Percentiles rank a stretch among this genome's conserved stretches.
Evolutionary conservation across 768 basidiomycete species (phyloP).

Genomic region (Neoboletus subvelutipes): DNA sequence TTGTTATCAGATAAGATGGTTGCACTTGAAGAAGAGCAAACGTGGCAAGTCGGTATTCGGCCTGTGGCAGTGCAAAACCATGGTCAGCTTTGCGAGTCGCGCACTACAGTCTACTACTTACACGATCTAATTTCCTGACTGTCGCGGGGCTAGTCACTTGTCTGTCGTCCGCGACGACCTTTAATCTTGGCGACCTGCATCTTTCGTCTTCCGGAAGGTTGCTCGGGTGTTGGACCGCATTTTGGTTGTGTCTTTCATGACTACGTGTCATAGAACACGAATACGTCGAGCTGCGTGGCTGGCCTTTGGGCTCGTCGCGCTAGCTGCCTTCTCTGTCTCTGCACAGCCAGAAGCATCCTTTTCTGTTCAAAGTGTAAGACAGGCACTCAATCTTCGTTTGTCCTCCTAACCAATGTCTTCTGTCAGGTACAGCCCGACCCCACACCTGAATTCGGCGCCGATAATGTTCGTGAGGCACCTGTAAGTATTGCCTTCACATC

Average conservation of each 20-base stretch:
- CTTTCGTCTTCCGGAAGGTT: background rate
- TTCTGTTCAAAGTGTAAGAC: slow-evolving; percentile 21
- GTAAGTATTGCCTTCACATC: slow-evolving; percentile 8
- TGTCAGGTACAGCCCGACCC: slow-evolving; percentile 17
- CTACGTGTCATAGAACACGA: slow-evolving; percentile 18
- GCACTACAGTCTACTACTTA: background rate
- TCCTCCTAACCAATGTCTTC: background rate
- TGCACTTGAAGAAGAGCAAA: background rate
- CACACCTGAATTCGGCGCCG: slow-evolving; percentile 1
- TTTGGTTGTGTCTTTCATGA: slow-evolving; percentile 14
- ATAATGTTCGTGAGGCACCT: slow-evolving; percentile 12
- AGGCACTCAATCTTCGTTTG: background rate
- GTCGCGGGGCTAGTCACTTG: background rate
- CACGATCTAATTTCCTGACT: background rate
- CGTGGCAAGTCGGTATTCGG: slow-evolving; percentile 13
- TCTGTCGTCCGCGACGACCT: background rate
- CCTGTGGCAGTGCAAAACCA: slow-evolving; percentile 16
- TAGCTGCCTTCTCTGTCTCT: slow-evolving; percentile 46
- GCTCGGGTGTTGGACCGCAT: background rate
- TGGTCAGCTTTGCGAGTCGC: background rate
- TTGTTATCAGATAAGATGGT: slow-evolving; percentile 10
- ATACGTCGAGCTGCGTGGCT: slow-evolving; percentile 54
- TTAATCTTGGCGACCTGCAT: background rate
- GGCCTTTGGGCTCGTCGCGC: slow-evolving; percentile 56
- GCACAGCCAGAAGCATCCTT: slow-evolving; percentile 32